Evolutionary conservation across 139 green algal genomes (phyloP).

Genomic region (Micromonas pusilla): DNA sequence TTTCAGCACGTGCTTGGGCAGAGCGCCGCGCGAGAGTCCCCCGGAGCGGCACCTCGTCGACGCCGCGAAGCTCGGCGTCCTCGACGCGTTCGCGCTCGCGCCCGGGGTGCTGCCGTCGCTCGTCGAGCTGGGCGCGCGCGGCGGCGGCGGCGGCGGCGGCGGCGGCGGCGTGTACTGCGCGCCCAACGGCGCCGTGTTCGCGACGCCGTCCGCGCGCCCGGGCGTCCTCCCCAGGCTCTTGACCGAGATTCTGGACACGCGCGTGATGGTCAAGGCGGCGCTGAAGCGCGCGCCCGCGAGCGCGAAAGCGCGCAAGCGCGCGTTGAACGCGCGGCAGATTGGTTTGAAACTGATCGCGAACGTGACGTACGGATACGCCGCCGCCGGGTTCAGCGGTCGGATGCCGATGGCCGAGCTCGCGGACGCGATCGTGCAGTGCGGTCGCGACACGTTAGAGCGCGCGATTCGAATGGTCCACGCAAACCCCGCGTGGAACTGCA

Average conservation of each 20-base stretch:
- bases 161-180: conserved; percentile 52
- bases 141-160: neutral
- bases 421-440: conserved; percentile 84
- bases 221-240: conserved; percentile 91
- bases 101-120: neutral
- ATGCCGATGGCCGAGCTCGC: conserved; percentile 96
- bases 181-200: conserved; percentile 82
- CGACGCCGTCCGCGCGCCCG: conserved; percentile 40
- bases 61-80: neutral
- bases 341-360: conserved; percentile 96
- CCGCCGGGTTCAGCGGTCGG: conserved; percentile 63
- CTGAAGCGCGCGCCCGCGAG: conserved; percentile 65
- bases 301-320: conserved; percentile 62
- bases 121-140: neutral
- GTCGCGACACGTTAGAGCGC: conserved; percentile 77
- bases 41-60: neutral
- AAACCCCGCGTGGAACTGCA: conserved; percentile 25
- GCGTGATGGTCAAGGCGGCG: conserved; percentile 88
- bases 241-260: conserved; percentile 85
- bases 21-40: conserved; percentile 25
- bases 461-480: conserved; percentile 72
- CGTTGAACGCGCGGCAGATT: conserved; percentile 92
- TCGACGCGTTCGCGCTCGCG: neutral
- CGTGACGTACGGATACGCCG: conserved; percentile 79
- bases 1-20: conserved; percentile 82